These are phyloP conservation scores for Yamadazyma kitorensis DNA, from an alignment of 805 yeast genomes.

Conservation along the genomic window DNA sequence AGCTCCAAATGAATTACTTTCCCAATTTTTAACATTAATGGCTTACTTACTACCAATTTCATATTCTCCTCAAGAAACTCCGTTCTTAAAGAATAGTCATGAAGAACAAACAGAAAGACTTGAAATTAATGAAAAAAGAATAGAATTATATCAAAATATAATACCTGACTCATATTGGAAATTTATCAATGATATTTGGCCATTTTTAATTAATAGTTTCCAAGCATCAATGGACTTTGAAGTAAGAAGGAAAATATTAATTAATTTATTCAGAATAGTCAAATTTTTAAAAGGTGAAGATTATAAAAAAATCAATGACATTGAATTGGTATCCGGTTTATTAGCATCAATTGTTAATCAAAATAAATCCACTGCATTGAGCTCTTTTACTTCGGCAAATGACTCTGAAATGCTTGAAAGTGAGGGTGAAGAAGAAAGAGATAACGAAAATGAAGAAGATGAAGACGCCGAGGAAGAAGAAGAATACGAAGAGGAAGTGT, in stretches of 20 bases:
- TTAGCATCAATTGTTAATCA: slow-evolving; percentile 64
- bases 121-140: slow-evolving; percentile 28
- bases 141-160: slow-evolving; percentile 25
- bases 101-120: slow-evolving; percentile 21
- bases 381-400: no score
- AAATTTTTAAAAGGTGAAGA: slow-evolving; percentile 35
- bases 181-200: slow-evolving; percentile 49
- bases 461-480: slow-evolving; percentile 4
- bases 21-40: slow-evolving; percentile 53
- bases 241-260: slow-evolving; percentile 54
- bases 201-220: slow-evolving; percentile 58
- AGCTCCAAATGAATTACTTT: slow-evolving; percentile 63
- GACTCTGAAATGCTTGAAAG: slow-evolving; percentile 12
- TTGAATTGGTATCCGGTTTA: slow-evolving; percentile 42
- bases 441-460: slow-evolving; percentile 6
- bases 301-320: slow-evolving; percentile 25
- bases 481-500: no score
- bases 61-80: slow-evolving; percentile 26
- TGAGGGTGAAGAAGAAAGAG: slow-evolving; percentile 6
- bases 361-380: slow-evolving; percentile 37
- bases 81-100: slow-evolving; percentile 23
- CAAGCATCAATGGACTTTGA: slow-evolving; percentile 70
- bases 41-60: slow-evolving; percentile 55
- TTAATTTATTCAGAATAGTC: slow-evolving; percentile 52
- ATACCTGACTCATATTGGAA: slow-evolving; percentile 20